Conservation (phyloP, 2,329 filamentous ascomycete species). For the Aspergillus tamarii region DNA sequence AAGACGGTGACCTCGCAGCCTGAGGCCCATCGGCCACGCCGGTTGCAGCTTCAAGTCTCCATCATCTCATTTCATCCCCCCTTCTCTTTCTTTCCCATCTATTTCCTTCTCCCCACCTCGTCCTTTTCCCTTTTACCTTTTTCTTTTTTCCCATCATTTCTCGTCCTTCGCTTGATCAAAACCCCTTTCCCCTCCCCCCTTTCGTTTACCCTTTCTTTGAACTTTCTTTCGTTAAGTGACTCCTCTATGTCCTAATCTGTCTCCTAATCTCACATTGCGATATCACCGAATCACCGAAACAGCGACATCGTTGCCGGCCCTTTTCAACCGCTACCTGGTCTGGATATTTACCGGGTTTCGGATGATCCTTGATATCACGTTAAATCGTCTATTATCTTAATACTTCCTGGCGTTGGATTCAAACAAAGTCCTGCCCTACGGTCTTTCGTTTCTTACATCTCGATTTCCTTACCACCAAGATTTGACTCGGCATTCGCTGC, state of each 20-base stretch:
- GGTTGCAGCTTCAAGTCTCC: constrained; percentile 14
- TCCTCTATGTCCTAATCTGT: constrained; percentile 10
- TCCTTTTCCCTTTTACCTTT: constrained; percentile 11
- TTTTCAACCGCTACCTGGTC: constrained; percentile 1
- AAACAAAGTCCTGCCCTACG: constrained; percentile 11
- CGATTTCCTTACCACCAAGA: constrained; percentile 3
- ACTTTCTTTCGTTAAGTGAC: constrained; percentile 9
- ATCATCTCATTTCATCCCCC: constrained; percentile 15
- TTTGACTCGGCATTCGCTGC: constrained; percentile 9
- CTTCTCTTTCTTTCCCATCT: constrained; percentile 13
- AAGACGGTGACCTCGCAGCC: constrained; percentile 17
- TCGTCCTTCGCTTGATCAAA: constrained; percentile 11
- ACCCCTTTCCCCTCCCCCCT: constrained; percentile 10
- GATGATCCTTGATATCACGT: constrained; percentile 5
- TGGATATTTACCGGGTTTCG: constrained; percentile 12
- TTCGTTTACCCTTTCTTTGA: constrained; percentile 15
- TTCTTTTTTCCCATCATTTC: constrained; percentile 16
- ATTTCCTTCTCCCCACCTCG: constrained; percentile 15
- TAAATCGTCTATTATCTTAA: constrained; percentile 4
- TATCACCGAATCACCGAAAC: background rate
- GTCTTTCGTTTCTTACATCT: constrained; percentile 16
- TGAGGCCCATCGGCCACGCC: constrained; percentile 21
- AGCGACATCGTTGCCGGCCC: background rate
- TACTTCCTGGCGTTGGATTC: constrained; percentile 1
- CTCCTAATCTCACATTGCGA: constrained; percentile 1